Evolutionary conservation across 306 rosid genomes (phyloP).

Genomic region (Psophocarpus tetragonolobus): DNA sequence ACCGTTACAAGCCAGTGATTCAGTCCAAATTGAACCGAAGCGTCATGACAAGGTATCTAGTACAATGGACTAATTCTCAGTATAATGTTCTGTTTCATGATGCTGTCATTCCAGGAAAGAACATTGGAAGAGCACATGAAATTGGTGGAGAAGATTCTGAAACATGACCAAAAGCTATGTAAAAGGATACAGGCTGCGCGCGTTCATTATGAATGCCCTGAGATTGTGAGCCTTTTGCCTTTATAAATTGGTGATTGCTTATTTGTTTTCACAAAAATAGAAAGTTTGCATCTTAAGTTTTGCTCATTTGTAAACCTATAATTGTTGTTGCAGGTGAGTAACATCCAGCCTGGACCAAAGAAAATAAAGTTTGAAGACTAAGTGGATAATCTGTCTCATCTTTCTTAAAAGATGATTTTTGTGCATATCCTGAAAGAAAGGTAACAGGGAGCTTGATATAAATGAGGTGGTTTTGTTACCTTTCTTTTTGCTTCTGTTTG

Average conservation of each 20-base stretch:
- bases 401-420: slow-evolving; percentile 5
- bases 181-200: not conserved
- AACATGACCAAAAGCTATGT: not conserved
- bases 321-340: slow-evolving; percentile 59
- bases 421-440: not conserved
- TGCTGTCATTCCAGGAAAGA: not conserved
- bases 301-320: not conserved
- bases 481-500: too few species aligned
- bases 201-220: not conserved
- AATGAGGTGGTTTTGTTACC: slow-evolving; percentile 11
- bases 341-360: slow-evolving; percentile 72
- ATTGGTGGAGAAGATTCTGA: not conserved
- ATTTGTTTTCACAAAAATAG: not conserved
- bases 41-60: not conserved
- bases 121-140: not conserved
- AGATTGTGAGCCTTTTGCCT: not conserved
- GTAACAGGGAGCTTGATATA: not conserved
- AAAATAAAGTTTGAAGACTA: slow-evolving; percentile 69
- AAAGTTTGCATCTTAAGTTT: not conserved
- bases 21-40: not conserved
- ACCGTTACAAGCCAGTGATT: not conserved
- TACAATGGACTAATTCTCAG: not conserved
- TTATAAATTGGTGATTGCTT: not conserved
- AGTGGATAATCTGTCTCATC: slow-evolving; percentile 16
- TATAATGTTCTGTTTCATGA: not conserved